Conservation (phyloP, 2,329 filamentous ascomycete genomes). For the Ophiostoma sp. region DNA sequence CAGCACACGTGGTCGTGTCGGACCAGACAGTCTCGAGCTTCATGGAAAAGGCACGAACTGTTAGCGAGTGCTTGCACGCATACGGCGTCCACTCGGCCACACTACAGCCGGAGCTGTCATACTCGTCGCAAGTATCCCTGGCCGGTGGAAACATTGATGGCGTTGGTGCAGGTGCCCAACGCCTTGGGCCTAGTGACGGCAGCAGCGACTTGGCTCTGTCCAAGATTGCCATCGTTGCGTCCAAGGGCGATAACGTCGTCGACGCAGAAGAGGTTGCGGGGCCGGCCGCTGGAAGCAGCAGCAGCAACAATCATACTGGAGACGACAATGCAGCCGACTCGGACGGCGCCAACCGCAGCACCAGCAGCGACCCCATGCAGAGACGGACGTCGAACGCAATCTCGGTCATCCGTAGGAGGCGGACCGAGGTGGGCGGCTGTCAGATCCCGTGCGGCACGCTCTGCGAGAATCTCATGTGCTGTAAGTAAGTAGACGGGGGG, state of each 20-base stretch:
- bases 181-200: neutral
- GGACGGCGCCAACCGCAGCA: neutral
- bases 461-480: constrained; percentile 56
- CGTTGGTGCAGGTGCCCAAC: neutral
- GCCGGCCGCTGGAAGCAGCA: neutral
- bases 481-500: constrained; percentile 34
- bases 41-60: constrained; percentile 59
- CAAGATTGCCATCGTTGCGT: neutral
- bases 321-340: neutral
- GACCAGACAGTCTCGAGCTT: constrained; percentile 59
- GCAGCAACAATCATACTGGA: neutral
- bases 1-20: constrained; percentile 66
- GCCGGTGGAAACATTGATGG: neutral
- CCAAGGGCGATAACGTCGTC: neutral
- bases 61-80: constrained; percentile 69
- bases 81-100: constrained; percentile 73
- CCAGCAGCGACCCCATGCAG: neutral
- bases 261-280: neutral
- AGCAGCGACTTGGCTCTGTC: neutral
- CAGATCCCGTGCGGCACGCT: constrained; percentile 53
- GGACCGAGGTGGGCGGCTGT: constrained; percentile 43
- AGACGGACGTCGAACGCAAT: constrained; percentile 19
- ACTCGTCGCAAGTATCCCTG: constrained; percentile 1
- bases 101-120: constrained; percentile 63
- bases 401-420: constrained; percentile 33